Conservation (phyloP, 495 filamentous ascomycete genomes). For the Glonium stellatum region DNA sequence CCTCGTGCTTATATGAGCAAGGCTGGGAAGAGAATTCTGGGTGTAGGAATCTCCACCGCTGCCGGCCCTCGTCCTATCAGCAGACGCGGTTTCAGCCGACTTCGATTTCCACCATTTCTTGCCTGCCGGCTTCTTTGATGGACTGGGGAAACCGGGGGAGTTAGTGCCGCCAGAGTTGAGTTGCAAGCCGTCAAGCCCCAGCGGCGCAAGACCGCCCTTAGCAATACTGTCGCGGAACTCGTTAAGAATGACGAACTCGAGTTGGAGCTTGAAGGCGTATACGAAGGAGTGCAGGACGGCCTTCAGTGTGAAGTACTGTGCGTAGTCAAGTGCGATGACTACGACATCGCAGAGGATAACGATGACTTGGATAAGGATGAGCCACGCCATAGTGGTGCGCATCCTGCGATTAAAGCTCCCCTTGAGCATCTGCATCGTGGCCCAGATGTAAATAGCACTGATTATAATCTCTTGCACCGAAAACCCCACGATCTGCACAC, state of each 20-base stretch:
- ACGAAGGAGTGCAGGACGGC: constrained; percentile 33
- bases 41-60: too few species aligned
- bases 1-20: too few species aligned
- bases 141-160: too few species aligned
- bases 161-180: too few species aligned
- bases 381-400: constrained; percentile 15
- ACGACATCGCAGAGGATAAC: constrained; percentile 22
- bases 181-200: too few species aligned
- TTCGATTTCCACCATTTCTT: too few species aligned
- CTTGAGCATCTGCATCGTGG: constrained; percentile 8
- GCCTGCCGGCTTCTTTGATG: too few species aligned
- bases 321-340: constrained; percentile 23
- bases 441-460: constrained; percentile 6
- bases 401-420: not conserved
- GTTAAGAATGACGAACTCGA: constrained; percentile 38
- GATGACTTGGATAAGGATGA: constrained; percentile 26
- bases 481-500: constrained; percentile 10
- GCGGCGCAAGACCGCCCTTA: too few species aligned
- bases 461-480: constrained; percentile 11
- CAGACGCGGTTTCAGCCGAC: too few species aligned
- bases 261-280: constrained; percentile 36
- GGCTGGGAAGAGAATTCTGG: too few species aligned
- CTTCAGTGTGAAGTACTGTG: constrained; percentile 23
- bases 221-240: constrained; percentile 17
- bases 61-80: too few species aligned